Conservation (phyloP, 768 basidiomycete genomes). For the Termitomyces sp. region DNA sequence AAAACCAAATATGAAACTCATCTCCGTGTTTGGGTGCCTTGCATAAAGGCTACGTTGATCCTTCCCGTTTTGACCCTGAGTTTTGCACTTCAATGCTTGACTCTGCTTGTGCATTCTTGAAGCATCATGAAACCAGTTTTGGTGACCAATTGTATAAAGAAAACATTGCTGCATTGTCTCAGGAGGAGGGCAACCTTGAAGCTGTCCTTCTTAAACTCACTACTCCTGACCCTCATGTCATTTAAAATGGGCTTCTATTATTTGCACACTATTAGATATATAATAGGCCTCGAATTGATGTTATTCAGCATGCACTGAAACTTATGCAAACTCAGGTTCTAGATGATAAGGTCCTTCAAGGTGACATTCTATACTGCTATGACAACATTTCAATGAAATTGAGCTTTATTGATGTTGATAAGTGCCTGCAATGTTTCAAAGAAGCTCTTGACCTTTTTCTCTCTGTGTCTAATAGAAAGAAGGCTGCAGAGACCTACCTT, state of each 20-base stretch:
- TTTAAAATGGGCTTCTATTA: constrained; percentile 11
- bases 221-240: background rate
- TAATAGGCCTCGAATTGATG: background rate
- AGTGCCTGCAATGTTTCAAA: background rate
- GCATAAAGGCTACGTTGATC: constrained; percentile 12
- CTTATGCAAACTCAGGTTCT: background rate
- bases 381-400: background rate
- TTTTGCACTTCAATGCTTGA: constrained; percentile 7
- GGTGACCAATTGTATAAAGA: constrained; percentile 9
- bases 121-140: constrained; percentile 5
- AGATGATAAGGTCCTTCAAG: background rate
- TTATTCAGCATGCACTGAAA: background rate
- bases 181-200: background rate
- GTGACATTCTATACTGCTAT: background rate
- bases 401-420: background rate
- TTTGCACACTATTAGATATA: background rate
- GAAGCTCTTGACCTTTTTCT: background rate
- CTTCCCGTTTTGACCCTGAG: constrained; percentile 2
- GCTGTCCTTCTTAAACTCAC: background rate
- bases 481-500: background rate
- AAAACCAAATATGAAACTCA: constrained; percentile 15
- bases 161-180: background rate
- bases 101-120: constrained; percentile 11
- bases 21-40: constrained; percentile 25
- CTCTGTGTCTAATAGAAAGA: background rate